phyloP scores from a whole-genome alignment of 371 early-diverging fungal species.

The Batkoa obscura region DNA sequence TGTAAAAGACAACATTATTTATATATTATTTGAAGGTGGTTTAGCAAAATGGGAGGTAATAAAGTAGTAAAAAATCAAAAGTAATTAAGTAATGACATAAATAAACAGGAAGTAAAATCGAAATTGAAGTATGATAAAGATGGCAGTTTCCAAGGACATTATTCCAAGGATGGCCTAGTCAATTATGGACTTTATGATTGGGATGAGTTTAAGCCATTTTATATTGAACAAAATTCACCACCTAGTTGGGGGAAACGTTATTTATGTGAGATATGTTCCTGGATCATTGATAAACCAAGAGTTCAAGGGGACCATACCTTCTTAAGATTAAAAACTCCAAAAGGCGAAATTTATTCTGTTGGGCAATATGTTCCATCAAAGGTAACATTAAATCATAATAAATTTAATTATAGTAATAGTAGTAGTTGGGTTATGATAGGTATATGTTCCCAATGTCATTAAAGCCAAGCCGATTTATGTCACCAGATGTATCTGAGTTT shows the following conservation, averaged over 20 bases:
- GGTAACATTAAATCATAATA: background rate
- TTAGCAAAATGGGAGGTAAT: conserved; percentile 3
- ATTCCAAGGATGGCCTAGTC: conserved; percentile 3
- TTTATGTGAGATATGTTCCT: conserved; percentile 8
- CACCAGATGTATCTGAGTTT: conserved; percentile 8
- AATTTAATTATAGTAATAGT: background rate
- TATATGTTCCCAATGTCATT: conserved; percentile 7
- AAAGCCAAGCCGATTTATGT: conserved; percentile 8
- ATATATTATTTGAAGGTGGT: conserved; percentile 1
- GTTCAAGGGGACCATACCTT: conserved; percentile 8
- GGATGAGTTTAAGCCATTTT: conserved; percentile 7
- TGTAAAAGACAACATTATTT: background rate
- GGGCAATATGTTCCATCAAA: conserved; percentile 9
- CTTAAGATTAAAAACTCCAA: conserved; percentile 8
- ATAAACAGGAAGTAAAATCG: background rate
- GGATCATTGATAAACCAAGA: conserved; percentile 9
- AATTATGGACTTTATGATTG: conserved; percentile 8
- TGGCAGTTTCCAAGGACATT: conserved; percentile 4
- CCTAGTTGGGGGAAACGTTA: conserved; percentile 10
- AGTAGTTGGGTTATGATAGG: conserved; percentile 7
- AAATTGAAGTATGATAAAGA: background rate
- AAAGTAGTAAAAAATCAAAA: background rate
- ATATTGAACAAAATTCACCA: background rate
- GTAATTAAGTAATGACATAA: background rate
- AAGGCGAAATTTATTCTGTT: conserved; percentile 8